These are phyloP conservation scores for Cyclanthera cordifolia DNA, from an alignment of 306 rosid genomes.

Conservation along the genomic window DNA sequence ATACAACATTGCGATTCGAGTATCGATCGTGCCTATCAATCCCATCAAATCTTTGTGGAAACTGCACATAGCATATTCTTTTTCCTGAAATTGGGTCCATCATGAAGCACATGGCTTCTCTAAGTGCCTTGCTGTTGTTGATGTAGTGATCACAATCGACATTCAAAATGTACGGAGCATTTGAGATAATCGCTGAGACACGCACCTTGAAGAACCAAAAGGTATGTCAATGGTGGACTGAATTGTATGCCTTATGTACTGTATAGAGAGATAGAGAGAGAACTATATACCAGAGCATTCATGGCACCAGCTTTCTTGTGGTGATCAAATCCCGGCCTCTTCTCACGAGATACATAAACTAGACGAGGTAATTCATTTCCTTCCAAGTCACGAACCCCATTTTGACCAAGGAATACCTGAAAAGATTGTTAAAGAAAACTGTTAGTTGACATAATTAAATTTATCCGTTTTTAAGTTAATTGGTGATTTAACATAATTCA, in stretches of 20 bases:
- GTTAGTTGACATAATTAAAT: too few relatives aligned
- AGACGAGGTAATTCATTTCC: conserved; percentile 76
- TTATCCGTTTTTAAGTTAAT: too few relatives aligned
- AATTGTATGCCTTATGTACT: not conserved
- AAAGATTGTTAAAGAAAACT: conserved; percentile 6
- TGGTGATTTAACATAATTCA: too few relatives aligned
- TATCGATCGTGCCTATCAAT: conserved; percentile 85
- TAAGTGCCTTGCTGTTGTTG: conserved; percentile 85
- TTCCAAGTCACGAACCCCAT: conserved; percentile 70
- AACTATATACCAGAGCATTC: conserved; percentile 57
- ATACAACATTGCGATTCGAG: conserved; percentile 85
- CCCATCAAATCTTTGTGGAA: conserved; percentile 93
- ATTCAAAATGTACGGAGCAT: conserved; percentile 76
- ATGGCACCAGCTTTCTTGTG: conserved; percentile 94
- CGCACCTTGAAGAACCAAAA: conserved; percentile 41
- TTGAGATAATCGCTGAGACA: conserved; percentile 78
- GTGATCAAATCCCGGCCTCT: conserved; percentile 85
- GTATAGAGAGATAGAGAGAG: not conserved
- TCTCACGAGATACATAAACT: conserved; percentile 87
- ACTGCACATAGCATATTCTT: conserved; percentile 75
- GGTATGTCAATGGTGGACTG: not conserved
- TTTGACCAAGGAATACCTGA: conserved; percentile 89
- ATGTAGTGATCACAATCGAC: conserved; percentile 96
- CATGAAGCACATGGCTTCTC: conserved; percentile 95
- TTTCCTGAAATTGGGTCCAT: conserved; percentile 87